A percentile compares a stretch with the other conserved stretches of the same genome.
phyloP scores from a whole-genome alignment of 164 flowering plant genomes.

The Umbellularia californica region DNA sequence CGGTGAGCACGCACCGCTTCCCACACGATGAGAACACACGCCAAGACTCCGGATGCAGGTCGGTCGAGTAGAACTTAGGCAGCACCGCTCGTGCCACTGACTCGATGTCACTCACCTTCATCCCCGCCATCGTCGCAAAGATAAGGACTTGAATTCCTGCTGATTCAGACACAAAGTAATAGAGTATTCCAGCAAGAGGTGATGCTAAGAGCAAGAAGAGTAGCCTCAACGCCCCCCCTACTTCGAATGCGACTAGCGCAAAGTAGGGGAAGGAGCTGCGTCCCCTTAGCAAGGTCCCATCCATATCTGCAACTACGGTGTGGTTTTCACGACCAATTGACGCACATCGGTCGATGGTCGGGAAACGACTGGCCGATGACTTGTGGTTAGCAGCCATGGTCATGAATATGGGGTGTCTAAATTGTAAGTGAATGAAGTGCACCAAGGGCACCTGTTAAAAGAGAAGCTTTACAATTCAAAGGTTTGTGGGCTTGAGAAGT shows the following conservation, averaged over 20 bases:
- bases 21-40: slow-evolving; percentile 38
- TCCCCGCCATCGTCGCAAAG: slow-evolving; percentile 33
- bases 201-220: slow-evolving; percentile 23
- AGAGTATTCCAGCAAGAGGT: slow-evolving; percentile 30
- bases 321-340: slow-evolving; percentile 44
- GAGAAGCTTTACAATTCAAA: not conserved
- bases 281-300: slow-evolving; percentile 33
- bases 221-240: slow-evolving; percentile 29
- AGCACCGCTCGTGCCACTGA: slow-evolving; percentile 43
- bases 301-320: slow-evolving; percentile 37
- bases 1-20: slow-evolving; percentile 30
- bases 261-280: slow-evolving; percentile 43
- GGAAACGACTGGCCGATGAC: slow-evolving; percentile 22
- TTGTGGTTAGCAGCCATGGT: not conserved
- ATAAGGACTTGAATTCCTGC: slow-evolving; percentile 34
- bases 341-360: slow-evolving; percentile 47
- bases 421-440: not conserved
- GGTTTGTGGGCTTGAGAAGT: not conserved
- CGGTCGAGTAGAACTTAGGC: slow-evolving; percentile 40
- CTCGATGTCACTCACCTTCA: slow-evolving; percentile 31
- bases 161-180: slow-evolving; percentile 26
- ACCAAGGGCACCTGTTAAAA: slow-evolving; percentile 1
- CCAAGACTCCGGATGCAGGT: slow-evolving; percentile 42
- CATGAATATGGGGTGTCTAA: not conserved
- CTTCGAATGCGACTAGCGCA: slow-evolving; percentile 36